A percentile compares a stretch with the other conserved stretches of the same genome.
phyloP scores from a whole-genome alignment of 2,329 filamentous ascomycete genomes.

The Colletotrichum acutatum region DNA sequence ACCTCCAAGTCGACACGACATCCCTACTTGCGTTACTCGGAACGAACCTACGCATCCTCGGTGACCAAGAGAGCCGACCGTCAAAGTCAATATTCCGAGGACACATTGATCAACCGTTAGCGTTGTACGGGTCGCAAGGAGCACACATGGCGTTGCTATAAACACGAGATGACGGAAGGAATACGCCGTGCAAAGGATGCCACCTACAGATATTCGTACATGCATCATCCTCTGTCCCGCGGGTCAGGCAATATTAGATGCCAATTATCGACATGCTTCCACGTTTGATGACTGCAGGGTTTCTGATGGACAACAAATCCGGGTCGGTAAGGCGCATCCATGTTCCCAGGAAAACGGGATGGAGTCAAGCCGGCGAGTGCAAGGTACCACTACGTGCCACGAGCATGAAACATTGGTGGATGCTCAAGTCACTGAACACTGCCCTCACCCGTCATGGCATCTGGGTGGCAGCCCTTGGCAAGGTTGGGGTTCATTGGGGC shows the following conservation, averaged over 20 bases:
- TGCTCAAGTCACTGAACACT: conserved; percentile 17
- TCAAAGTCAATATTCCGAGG: neutral
- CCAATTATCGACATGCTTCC: conserved; percentile 22
- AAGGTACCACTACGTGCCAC: conserved; percentile 14
- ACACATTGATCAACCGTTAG: neutral
- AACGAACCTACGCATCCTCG: neutral
- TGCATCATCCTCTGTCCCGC: neutral
- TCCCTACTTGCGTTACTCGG: neutral
- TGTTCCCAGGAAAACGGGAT: conserved; percentile 26
- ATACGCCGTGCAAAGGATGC: neutral
- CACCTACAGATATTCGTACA: neutral
- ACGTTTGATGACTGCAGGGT: conserved; percentile 30
- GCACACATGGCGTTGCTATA: neutral
- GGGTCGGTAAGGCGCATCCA: conserved; percentile 23
- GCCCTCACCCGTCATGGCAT: conserved; percentile 6
- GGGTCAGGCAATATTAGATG: conserved; percentile 9
- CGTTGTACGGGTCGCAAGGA: neutral
- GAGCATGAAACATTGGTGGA: conserved; percentile 24
- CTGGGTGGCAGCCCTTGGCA: conserved; percentile 30
- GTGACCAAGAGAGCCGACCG: neutral
- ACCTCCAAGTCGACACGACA: neutral
- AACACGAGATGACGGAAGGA: conserved; percentile 1
- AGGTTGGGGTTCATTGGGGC: conserved; percentile 23
- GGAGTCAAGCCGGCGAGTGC: neutral
- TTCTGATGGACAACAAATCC: conserved; percentile 7